phyloP scores from a whole-genome alignment of 2,329 filamentous ascomycete genomes.

The Hypoxylon sp. region DNA sequence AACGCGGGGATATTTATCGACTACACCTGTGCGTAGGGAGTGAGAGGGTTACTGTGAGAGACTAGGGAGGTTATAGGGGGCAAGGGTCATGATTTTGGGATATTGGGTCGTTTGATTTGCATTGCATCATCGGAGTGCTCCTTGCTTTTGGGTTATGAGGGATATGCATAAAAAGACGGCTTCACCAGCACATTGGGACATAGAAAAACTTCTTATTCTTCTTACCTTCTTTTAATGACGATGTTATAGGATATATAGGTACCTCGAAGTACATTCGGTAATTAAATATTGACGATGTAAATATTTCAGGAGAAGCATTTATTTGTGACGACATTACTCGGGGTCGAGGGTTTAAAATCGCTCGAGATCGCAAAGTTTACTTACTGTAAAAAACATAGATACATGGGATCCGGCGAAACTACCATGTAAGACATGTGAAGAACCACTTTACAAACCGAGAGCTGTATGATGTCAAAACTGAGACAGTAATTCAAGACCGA shows the following conservation, averaged over 20 bases:
- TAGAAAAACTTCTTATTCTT: not conserved
- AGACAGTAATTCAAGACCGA: too few species aligned
- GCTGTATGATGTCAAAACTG: too few species aligned
- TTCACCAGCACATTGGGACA: not conserved
- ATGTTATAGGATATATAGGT: not conserved
- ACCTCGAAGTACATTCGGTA: not conserved
- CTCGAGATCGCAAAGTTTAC: too few species aligned
- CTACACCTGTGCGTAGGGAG: conserved; percentile 13
- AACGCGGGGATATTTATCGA: conserved; percentile 25
- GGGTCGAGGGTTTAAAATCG: too few species aligned
- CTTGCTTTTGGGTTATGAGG: not conserved
- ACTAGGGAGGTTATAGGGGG: too few species aligned
- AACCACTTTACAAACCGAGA: too few species aligned
- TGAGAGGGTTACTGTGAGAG: not conserved
- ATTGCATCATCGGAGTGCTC: not conserved
- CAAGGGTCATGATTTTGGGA: not conserved
- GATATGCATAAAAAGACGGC: not conserved
- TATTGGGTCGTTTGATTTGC: not conserved
- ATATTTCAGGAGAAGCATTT: too few species aligned
- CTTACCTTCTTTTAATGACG: not conserved
- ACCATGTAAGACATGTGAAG: too few species aligned
- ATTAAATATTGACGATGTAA: not conserved
- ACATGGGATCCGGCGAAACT: too few species aligned
- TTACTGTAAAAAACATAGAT: too few species aligned
- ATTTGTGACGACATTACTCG: too few species aligned